A percentile compares a stretch with the other conserved stretches of the same genome.
phyloP scores from a whole-genome alignment of 345 rosid genomes.

The Cochlearia excelsa region DNA sequence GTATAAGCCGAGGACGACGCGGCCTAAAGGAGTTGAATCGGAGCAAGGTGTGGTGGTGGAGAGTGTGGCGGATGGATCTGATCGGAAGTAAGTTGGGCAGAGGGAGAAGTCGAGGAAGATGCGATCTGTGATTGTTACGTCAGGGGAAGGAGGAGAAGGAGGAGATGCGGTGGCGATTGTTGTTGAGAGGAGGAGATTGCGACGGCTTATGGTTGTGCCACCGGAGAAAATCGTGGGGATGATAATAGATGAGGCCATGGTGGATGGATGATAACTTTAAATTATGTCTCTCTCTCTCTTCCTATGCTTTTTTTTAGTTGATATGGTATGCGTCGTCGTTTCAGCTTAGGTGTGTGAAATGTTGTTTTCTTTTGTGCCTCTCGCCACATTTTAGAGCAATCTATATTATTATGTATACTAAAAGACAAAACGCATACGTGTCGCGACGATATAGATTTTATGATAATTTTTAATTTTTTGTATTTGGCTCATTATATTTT shows the following conservation, averaged over 20 bases:
- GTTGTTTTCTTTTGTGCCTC: too few species aligned
- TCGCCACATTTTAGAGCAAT: too few species aligned
- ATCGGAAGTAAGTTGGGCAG: slow-evolving; percentile 69
- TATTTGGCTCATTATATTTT: too few species aligned
- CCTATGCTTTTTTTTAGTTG: background rate
- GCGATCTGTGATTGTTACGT: slow-evolving; percentile 83
- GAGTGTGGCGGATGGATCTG: slow-evolving; percentile 42
- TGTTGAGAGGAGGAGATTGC: slow-evolving; percentile 45
- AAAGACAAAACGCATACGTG: too few species aligned
- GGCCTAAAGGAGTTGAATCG: slow-evolving; percentile 62
- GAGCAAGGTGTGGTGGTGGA: slow-evolving; percentile 53
- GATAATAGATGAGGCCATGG: slow-evolving; percentile 36
- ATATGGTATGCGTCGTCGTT: too few species aligned
- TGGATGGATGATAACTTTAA: slow-evolving; percentile 2
- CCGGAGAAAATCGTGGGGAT: slow-evolving; percentile 29
- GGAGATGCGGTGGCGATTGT: slow-evolving; percentile 41
- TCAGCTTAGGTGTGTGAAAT: too few species aligned
- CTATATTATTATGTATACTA: too few species aligned
- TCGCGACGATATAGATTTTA: too few species aligned
- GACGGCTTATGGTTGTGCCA: slow-evolving; percentile 37
- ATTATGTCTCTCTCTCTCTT: slow-evolving; percentile 4
- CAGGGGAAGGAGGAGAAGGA: slow-evolving; percentile 32
- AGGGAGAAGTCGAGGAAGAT: slow-evolving; percentile 85
- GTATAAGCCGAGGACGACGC: slow-evolving; percentile 74
- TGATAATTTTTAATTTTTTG: too few species aligned